These are phyloP conservation scores for Panicum hallii DNA, from an alignment of 202 grass and related monocot genomes.

Conservation along the genomic window DNA sequence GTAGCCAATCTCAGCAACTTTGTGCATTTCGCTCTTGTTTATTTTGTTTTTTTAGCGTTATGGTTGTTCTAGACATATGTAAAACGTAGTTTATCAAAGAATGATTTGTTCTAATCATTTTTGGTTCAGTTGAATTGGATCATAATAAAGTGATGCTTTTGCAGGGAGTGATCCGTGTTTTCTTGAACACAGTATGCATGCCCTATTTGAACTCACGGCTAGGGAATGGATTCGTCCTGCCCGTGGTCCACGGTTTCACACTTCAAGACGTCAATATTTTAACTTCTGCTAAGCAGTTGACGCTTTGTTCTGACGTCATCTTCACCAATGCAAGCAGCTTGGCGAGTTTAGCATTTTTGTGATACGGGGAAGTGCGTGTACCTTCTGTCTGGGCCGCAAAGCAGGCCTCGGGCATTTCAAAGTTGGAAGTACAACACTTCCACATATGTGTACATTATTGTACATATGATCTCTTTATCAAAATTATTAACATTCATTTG, in stretches of 20 bases:
- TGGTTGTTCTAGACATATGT: background rate
- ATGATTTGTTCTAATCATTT: conserved; percentile 13
- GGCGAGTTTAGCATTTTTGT: conserved; percentile 19
- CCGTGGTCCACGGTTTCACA: conserved; percentile 72
- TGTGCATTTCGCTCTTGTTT: conserved; percentile 22
- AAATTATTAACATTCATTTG: conserved; percentile 32
- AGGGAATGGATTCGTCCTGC: conserved; percentile 67
- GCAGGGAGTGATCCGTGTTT: conserved; percentile 83
- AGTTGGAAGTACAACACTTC: background rate
- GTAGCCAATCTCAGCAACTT: conserved; percentile 41
- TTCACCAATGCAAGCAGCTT: conserved; percentile 53
- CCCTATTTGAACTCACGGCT: conserved; percentile 78
- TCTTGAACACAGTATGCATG: conserved; percentile 79
- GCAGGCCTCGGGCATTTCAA: background rate
- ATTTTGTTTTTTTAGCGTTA: background rate
- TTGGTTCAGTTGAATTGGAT: background rate
- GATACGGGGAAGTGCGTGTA: background rate
- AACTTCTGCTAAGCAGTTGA: conserved; percentile 58
- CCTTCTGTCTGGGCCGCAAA: conserved; percentile 12
- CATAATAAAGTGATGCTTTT: conserved; percentile 22
- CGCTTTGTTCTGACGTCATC: conserved; percentile 78
- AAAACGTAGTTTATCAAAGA: background rate
- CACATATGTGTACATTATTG: conserved; percentile 43
- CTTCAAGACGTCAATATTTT: conserved; percentile 72
- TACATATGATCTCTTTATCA: conserved; percentile 27